phyloP scores from a whole-genome alignment of 768 basidiomycete species.

The Serendipita vermifera region DNA sequence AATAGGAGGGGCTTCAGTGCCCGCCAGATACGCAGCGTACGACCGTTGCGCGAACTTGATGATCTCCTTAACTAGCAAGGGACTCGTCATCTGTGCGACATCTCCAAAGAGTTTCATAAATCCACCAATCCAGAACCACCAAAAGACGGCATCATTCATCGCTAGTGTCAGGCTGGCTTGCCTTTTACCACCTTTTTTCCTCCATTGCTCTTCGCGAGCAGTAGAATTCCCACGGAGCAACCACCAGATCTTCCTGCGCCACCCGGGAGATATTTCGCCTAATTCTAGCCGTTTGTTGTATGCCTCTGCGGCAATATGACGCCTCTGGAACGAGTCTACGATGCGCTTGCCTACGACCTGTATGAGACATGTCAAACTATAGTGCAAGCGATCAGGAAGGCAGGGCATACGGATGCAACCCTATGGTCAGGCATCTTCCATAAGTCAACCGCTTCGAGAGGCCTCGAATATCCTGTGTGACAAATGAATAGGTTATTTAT shows the following conservation, averaged over 20 bases:
- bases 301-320: conserved; percentile 41
- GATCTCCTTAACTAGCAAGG: conserved; percentile 67
- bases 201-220: conserved; percentile 50
- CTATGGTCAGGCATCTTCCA: conserved; percentile 61
- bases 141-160: conserved; percentile 64
- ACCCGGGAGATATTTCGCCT: conserved; percentile 48
- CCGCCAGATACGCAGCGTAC: conserved; percentile 31
- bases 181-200: conserved; percentile 46
- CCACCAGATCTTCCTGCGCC: conserved; percentile 44
- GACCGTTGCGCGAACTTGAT: conserved; percentile 57
- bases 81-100: conserved; percentile 57
- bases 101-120: conserved; percentile 45
- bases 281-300: conserved; percentile 59
- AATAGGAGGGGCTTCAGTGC: conserved; percentile 28
- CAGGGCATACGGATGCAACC: too few relatives aligned
- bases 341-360: conserved; percentile 47
- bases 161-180: conserved; percentile 52
- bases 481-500: conserved; percentile 8
- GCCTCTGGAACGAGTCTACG: conserved; percentile 46
- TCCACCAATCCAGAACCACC: conserved; percentile 68
- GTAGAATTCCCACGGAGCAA: conserved; percentile 34
- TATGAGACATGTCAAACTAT: too few relatives aligned
- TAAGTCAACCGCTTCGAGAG: conserved; percentile 67
- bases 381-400: too few relatives aligned
- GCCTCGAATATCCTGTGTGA: conserved; percentile 58